phyloP scores from a whole-genome alignment of 257 asterid genomes.

The Salvia miltiorrhiza region DNA sequence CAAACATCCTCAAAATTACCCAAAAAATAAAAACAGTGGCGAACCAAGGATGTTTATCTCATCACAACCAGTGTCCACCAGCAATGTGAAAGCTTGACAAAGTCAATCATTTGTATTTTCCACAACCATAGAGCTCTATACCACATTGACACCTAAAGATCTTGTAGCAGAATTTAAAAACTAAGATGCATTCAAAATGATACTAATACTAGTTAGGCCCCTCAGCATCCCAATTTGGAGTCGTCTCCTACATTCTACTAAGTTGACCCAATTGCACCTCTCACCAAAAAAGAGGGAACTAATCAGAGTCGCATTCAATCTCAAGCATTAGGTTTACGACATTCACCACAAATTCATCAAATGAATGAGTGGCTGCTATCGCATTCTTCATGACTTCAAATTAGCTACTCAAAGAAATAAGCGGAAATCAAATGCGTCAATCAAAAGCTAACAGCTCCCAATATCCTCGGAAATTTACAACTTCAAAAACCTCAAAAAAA shows the following conservation, averaged over 20 bases:
- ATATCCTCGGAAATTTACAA: neutral
- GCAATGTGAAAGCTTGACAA: conserved; percentile 2
- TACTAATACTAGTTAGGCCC: neutral
- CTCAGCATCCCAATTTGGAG: neutral
- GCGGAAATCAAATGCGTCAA: neutral
- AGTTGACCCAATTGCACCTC: neutral
- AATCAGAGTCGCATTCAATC: neutral
- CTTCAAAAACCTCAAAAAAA: neutral
- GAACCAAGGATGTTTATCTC: neutral
- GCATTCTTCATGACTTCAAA: neutral
- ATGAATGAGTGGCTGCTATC: neutral
- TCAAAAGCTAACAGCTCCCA: conserved; percentile 4
- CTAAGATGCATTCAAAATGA: neutral
- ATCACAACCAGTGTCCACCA: neutral
- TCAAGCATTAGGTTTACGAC: conserved; percentile 5
- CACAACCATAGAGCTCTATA: neutral
- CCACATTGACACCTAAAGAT: neutral
- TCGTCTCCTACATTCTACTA: neutral
- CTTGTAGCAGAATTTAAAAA: neutral
- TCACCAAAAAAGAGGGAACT: neutral
- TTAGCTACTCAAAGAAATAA: neutral
- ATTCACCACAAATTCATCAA: neutral
- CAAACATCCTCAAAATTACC: neutral
- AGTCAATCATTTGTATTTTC: neutral
- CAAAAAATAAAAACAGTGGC: neutral